These are phyloP conservation scores for Apiotrichum sp. DNA, from an alignment of 1,284 basidiomycete species.

Conservation along the genomic window DNA sequence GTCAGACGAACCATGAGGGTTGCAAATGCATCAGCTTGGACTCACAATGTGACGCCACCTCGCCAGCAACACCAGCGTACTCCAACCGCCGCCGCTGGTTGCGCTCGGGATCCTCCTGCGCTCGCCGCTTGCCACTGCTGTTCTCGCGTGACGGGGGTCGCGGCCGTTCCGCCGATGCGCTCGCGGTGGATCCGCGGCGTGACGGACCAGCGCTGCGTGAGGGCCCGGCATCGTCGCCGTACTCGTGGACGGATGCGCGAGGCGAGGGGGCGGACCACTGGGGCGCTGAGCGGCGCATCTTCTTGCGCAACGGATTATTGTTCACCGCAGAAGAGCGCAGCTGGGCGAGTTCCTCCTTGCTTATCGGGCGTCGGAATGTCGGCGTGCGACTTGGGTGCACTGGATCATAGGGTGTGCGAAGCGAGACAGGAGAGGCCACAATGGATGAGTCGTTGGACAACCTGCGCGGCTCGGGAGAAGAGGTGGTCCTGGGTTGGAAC, in stretches of 20 bases:
- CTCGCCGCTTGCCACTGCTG: neutral
- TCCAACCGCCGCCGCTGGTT: neutral
- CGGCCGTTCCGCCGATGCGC: neutral
- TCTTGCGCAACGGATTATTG: conserved; percentile 33
- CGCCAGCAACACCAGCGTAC: conserved; percentile 30
- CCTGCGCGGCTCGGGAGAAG: conserved; percentile 22
- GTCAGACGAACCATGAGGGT: too few species aligned
- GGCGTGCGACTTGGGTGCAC: conserved; percentile 16
- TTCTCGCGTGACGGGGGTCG: neutral
- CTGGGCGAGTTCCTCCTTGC: conserved; percentile 25
- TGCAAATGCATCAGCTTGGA: neutral
- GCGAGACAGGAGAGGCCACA: neutral
- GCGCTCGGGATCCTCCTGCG: neutral
- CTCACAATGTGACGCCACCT: conserved; percentile 30
- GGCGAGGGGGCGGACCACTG: conserved; percentile 38
- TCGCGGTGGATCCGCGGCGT: conserved; percentile 9
- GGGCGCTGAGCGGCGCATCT: conserved; percentile 17
- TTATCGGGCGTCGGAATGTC: conserved; percentile 23
- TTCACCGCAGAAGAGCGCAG: conserved; percentile 16
- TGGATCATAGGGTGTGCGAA: conserved; percentile 28
- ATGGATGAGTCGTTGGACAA: conserved; percentile 14
- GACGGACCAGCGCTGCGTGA: conserved; percentile 4
- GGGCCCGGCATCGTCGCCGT: neutral
- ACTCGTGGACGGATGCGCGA: neutral
- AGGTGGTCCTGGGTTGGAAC: neutral